Evolutionary conservation across 768 basidiomycete genomes (phyloP).

Genomic region (Macrocybe gigantea): DNA sequence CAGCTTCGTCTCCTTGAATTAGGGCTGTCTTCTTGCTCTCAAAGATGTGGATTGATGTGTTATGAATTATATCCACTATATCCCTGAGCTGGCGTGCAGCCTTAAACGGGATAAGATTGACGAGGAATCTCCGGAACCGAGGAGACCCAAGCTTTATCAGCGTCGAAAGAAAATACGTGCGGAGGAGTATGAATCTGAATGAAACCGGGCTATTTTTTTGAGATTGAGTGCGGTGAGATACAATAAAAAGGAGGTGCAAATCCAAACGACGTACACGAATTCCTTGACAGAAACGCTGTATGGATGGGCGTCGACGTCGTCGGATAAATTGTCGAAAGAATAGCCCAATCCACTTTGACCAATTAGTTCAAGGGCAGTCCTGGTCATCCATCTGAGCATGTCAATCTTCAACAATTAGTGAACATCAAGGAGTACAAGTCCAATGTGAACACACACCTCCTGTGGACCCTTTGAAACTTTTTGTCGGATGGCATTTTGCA

Average conservation of each 20-base stretch:
- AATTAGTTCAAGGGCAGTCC: slow-evolving; percentile 24
- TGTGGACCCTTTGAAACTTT: slow-evolving; percentile 7
- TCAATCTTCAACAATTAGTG: slow-evolving; percentile 14
- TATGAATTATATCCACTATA: slow-evolving; percentile 28
- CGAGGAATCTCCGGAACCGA: slow-evolving; percentile 23
- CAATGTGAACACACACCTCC: slow-evolving; percentile 5
- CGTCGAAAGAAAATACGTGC: slow-evolving; percentile 19
- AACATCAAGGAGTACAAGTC: neutral
- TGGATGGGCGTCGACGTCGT: slow-evolving; percentile 19
- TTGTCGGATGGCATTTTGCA: slow-evolving; percentile 4
- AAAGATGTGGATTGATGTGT: slow-evolving; percentile 24
- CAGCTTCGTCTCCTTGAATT: slow-evolving; percentile 17
- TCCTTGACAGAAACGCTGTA: slow-evolving; percentile 20
- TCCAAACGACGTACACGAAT: slow-evolving; percentile 15
- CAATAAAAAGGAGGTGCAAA: neutral
- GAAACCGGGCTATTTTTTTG: neutral
- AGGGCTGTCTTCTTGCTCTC: slow-evolving; percentile 27
- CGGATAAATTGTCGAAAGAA: slow-evolving; percentile 22
- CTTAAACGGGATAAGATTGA: slow-evolving; percentile 21
- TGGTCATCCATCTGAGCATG: slow-evolving; percentile 20
- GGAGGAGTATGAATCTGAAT: slow-evolving; percentile 9
- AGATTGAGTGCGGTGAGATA: neutral
- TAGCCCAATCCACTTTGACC: slow-evolving; percentile 24
- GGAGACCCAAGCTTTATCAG: slow-evolving; percentile 25
- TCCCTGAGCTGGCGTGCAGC: slow-evolving; percentile 18